Evolutionary conservation across 1,284 basidiomycete genomes (phyloP).

Genomic region (Heterobasidion parviporum): DNA sequence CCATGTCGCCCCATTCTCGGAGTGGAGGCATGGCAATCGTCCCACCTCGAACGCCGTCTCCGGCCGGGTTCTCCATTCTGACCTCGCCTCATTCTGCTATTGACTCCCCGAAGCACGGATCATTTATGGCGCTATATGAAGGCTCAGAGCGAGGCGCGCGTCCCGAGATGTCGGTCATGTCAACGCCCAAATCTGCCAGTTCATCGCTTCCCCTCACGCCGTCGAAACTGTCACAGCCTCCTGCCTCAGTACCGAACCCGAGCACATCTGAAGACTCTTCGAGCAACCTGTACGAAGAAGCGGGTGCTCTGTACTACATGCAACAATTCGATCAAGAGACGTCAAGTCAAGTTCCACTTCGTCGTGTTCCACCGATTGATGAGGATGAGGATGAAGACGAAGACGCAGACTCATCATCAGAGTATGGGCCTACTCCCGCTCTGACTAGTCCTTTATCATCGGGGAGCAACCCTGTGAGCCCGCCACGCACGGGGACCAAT

Average conservation of each 20-base stretch:
- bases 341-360: conserved; percentile 9
- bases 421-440: conserved; percentile 13
- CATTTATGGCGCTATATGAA: conserved; percentile 6
- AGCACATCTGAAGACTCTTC: conserved; percentile 15
- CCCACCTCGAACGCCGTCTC: conserved; percentile 20
- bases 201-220: conserved; percentile 2
- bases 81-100: conserved; percentile 34
- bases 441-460: conserved; percentile 14
- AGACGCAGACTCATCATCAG: conserved; percentile 17
- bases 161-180: conserved; percentile 9
- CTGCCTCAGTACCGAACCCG: background rate
- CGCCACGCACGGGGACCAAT: background rate
- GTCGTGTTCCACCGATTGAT: conserved; percentile 4
- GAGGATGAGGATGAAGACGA: conserved; percentile 17
- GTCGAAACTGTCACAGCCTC: conserved; percentile 1
- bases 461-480: conserved; percentile 3
- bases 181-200: conserved; percentile 3
- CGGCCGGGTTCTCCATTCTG: conserved; percentile 26
- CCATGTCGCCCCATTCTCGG: conserved; percentile 1
- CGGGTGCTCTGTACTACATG: conserved; percentile 62
- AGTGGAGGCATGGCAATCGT: conserved; percentile 4
- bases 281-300: conserved; percentile 44
- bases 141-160: conserved; percentile 3
- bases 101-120: conserved; percentile 4
- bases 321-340: conserved; percentile 39